Evolutionary conservation across 495 filamentous ascomycete genomes (phyloP), one percentile per base, ranked within the genome.

Genomic region (Poronia punctata): DNA sequence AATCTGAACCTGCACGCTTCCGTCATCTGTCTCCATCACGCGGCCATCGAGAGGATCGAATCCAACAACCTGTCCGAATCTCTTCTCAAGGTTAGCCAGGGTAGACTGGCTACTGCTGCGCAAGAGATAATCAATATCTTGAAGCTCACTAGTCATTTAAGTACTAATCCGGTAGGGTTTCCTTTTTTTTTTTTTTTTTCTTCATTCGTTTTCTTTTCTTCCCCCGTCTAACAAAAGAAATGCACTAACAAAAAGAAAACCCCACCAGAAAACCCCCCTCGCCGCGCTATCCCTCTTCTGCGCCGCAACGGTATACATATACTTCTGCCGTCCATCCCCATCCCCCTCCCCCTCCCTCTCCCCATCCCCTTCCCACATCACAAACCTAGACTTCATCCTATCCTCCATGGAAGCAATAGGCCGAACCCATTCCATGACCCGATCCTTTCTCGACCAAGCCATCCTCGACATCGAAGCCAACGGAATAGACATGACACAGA

Each of bases 1-100:
- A 71, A 71, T 31, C 45, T 71, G 21, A 71, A 67, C 30, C 42
- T 71, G 0, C 68, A 71, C 33, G 65, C 63, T 1, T 52, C 64
- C 2, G 45, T 65, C 26, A 70, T 70, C 24, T 65, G 61, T 33
- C 60, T 72, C 12, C 67, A 71, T 40, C 60, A 60, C 30, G 52
- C 59, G 4, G 65, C 67, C 4, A 54, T 59, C 7, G 64, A 69
- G 5, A 62, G 45, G 34, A 64, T 59, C 21, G 61, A 67, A n/a
- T 56, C 57, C 21, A 49, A 55, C 34, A 54, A 60, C 10, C 46
- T 70, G 16, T 45, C 56, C 1, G 51, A 50, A 7, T 49, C 36
- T n/a, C n/a, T n/a, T n/a, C 16, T 46, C 59, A n/a, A 56, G 55
- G 28, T 39, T 4, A 64, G 62, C 40, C 45, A 54, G 26, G 50